A percentile compares a stretch with the other conserved stretches of the same genome.
phyloP scores from a whole-genome alignment of 208 protist genomes.

The Wallacemonas rigidus region DNA sequence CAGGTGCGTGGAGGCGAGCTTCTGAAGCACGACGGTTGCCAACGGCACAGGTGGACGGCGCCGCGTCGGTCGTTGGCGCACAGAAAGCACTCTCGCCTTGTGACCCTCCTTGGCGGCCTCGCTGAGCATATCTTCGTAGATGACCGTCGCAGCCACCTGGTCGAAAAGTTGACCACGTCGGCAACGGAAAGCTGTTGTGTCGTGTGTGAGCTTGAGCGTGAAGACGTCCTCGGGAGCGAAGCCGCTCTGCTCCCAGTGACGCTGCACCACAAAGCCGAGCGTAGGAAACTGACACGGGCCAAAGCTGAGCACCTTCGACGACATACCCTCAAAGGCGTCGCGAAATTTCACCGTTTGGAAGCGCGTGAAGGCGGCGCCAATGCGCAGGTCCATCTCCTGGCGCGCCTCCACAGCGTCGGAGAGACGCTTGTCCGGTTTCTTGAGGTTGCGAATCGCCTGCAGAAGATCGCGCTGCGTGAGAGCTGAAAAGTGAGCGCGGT shows the following conservation, averaged over 20 bases:
- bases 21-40: slow-evolving; percentile 98
- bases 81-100: slow-evolving; percentile 55
- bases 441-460: slow-evolving; percentile 81
- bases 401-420: slow-evolving; percentile 94
- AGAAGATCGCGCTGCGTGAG: slow-evolving; percentile 87
- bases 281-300: slow-evolving; percentile 97
- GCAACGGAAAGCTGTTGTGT: slow-evolving; percentile 58
- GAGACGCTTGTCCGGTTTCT: slow-evolving; percentile 82
- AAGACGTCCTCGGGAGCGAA: slow-evolving; percentile 88
- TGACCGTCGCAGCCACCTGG: slow-evolving; percentile 66
- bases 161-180: slow-evolving; percentile 76
- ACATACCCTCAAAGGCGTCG: slow-evolving; percentile 67
- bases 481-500: slow-evolving; percentile 92
- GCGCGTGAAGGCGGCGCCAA: slow-evolving; percentile 95
- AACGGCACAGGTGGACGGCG: slow-evolving; percentile 93
- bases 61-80: slow-evolving; percentile 70
- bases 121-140: slow-evolving; percentile 72
- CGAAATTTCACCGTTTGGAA: slow-evolving; percentile 89
- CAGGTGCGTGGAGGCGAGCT: slow-evolving; percentile 93
- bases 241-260: slow-evolving; percentile 82
- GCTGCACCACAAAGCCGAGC: slow-evolving; percentile 91
- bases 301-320: slow-evolving; percentile 83
- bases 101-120: slow-evolving; percentile 37
- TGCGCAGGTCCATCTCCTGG: slow-evolving; percentile 96
- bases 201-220: slow-evolving; percentile 56